phyloP scores from a whole-genome alignment of 1,139 yeast species.

The Taiozyma sp. region DNA sequence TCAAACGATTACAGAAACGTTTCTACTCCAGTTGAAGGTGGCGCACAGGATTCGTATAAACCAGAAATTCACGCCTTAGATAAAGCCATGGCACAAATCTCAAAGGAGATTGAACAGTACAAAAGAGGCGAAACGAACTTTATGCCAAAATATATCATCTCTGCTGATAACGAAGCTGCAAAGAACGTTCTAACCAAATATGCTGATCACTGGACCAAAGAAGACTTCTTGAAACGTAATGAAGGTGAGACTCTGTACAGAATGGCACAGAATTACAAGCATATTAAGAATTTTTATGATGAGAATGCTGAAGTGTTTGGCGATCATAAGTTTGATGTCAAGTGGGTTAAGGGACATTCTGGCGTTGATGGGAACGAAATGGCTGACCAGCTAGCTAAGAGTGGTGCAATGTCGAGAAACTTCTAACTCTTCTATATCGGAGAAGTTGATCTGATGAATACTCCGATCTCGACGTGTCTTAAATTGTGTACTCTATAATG shows the following conservation, averaged over 20 bases:
- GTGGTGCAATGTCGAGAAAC: slow-evolving; percentile 38
- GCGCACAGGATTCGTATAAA: slow-evolving; percentile 66
- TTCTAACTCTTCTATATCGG: too few species aligned
- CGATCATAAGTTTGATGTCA: slow-evolving; percentile 33
- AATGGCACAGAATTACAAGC: slow-evolving; percentile 21
- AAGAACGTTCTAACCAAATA: slow-evolving; percentile 46
- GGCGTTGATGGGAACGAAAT: slow-evolving; percentile 66
- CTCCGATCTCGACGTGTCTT: too few species aligned
- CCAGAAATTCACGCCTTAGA: slow-evolving; percentile 71
- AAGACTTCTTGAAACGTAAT: slow-evolving; percentile 24
- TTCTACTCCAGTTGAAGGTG: slow-evolving; percentile 40
- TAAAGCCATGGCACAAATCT: slow-evolving; percentile 44
- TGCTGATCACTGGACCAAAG: slow-evolving; percentile 33
- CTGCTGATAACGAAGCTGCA: slow-evolving; percentile 53
- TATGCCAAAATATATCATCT: slow-evolving; percentile 32
- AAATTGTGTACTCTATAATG: not conserved
- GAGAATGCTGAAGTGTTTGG: slow-evolving; percentile 22
- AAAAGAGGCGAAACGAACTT: slow-evolving; percentile 13
- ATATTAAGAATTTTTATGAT: slow-evolving; percentile 27
- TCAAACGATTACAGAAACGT: slow-evolving; percentile 46
- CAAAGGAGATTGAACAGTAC: slow-evolving; percentile 30
- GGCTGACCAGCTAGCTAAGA: slow-evolving; percentile 73
- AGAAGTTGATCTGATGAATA: too few species aligned
- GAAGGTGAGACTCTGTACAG: slow-evolving; percentile 25
- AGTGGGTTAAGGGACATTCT: slow-evolving; percentile 69